These are phyloP conservation scores for Blastomyces emzantsi DNA, from an alignment of 2,329 filamentous ascomycete species.

Conservation along the genomic window DNA sequence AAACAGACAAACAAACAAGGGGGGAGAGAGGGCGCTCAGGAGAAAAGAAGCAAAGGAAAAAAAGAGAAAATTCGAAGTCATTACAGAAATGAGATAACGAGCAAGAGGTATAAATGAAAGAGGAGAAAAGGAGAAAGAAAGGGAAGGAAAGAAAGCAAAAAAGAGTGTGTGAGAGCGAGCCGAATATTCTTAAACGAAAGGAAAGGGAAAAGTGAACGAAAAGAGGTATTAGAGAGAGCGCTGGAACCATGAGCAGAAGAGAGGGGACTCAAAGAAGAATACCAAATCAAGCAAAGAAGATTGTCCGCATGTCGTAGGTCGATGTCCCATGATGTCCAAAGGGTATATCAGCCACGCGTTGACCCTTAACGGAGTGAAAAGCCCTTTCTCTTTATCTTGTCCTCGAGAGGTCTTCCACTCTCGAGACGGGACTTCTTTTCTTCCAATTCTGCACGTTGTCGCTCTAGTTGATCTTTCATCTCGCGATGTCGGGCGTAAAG, in stretches of 20 bases:
- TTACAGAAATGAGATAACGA: constrained; percentile 12
- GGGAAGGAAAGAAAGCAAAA: constrained; percentile 24
- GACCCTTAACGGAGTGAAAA: constrained; percentile 84
- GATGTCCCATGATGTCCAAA: constrained; percentile 3
- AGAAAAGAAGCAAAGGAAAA: background rate
- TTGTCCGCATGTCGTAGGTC: constrained; percentile 4
- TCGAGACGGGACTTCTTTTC: constrained; percentile 97
- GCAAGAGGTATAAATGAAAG: constrained; percentile 7
- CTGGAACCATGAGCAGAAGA: constrained; percentile 13
- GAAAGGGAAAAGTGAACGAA: constrained; percentile 11
- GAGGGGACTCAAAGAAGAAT: constrained; percentile 1
- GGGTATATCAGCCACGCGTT: background rate
- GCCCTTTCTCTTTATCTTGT: constrained; percentile 98
- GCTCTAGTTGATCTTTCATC: constrained; percentile 99
- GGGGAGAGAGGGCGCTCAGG: background rate
- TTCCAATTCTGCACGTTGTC: constrained; percentile 88
- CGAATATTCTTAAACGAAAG: constrained; percentile 16
- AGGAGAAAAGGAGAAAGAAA: constrained; percentile 20
- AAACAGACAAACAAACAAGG: background rate
- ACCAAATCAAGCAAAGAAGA: background rate
- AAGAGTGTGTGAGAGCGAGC: constrained; percentile 25
- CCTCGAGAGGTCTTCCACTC: constrained; percentile 89
- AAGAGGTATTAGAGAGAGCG: constrained; percentile 19
- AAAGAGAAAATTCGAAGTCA: constrained; percentile 11
- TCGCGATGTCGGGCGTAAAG: constrained; percentile 95